A percentile compares a stretch with the other conserved stretches of the same genome.
phyloP scores from a whole-genome alignment of 2,329 filamentous ascomycete genomes.

The Hirsutella thompsonii region DNA sequence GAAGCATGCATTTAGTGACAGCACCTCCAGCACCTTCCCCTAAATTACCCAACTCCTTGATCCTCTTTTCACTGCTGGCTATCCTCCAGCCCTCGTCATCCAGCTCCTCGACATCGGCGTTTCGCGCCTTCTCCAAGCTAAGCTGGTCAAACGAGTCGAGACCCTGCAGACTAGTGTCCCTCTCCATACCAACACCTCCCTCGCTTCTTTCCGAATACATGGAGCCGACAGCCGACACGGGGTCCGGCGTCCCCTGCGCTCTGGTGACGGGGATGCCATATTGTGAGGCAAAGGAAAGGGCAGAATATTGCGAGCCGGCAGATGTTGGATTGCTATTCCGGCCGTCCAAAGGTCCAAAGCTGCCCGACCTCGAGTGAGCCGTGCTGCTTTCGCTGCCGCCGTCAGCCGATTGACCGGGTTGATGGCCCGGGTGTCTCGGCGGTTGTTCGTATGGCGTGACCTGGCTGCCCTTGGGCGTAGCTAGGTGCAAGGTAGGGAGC shows the following conservation, averaged over 20 bases:
- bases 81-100: conserved; percentile 94
- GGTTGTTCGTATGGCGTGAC: conserved; percentile 57
- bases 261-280: conserved; percentile 54
- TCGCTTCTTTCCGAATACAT: conserved; percentile 73
- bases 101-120: conserved; percentile 82
- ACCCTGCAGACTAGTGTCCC: conserved; percentile 68
- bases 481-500: conserved; percentile 70
- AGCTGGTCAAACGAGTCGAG: conserved; percentile 70
- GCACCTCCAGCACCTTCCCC: conserved; percentile 94
- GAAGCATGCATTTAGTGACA: conserved; percentile 80
- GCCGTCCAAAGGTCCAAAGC: conserved; percentile 66
- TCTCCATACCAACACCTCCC: conserved; percentile 63
- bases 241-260: conserved; percentile 62
- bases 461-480: conserved; percentile 77
- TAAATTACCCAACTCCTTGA: conserved; percentile 76
- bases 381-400: conserved; percentile 70
- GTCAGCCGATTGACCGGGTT: conserved; percentile 52
- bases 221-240: conserved; percentile 76
- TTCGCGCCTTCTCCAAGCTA: conserved; percentile 68
- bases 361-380: conserved; percentile 70
- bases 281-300: conserved; percentile 65
- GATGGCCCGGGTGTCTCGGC: conserved; percentile 35
- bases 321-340: conserved; percentile 71
- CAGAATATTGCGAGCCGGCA: conserved; percentile 77
- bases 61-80: conserved; percentile 77